These are phyloP conservation scores for Fusarium secorum DNA, from an alignment of 2,329 filamentous ascomycete species.

Conservation along the genomic window DNA sequence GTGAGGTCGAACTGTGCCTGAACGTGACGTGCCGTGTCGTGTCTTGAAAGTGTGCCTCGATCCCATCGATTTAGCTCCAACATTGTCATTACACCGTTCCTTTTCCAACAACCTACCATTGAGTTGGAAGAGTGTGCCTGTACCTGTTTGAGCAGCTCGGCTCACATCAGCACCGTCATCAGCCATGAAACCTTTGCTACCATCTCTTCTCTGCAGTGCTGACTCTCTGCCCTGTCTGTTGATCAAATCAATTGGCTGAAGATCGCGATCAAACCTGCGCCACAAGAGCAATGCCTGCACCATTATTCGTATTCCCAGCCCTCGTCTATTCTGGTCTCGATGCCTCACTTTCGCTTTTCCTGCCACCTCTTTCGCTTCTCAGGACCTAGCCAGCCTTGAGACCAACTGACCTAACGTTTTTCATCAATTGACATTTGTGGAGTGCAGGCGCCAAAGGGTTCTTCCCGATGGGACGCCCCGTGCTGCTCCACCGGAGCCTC, in stretches of 20 bases:
- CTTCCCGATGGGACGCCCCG: slow-evolving; percentile 42
- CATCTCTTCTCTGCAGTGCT: slow-evolving; percentile 3
- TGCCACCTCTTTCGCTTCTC: slow-evolving; percentile 19
- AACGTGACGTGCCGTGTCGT: slow-evolving; percentile 23
- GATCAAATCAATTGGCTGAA: slow-evolving; percentile 12
- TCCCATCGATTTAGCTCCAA: slow-evolving; percentile 26
- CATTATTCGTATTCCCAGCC: slow-evolving; percentile 17
- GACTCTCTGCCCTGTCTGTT: not conserved
- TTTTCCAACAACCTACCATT: not conserved
- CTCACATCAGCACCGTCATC: slow-evolving; percentile 23
- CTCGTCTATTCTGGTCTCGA: slow-evolving; percentile 5
- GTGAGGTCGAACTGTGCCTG: not conserved
- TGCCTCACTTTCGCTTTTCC: slow-evolving; percentile 27
- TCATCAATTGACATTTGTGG: slow-evolving; percentile 37
- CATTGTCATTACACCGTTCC: slow-evolving; percentile 14
- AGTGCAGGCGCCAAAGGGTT: slow-evolving; percentile 39
- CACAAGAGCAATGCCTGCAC: slow-evolving; percentile 16
- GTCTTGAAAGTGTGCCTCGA: slow-evolving; percentile 17
- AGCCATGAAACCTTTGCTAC: not conserved
- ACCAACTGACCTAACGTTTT: slow-evolving; percentile 12
- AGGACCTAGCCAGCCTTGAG: slow-evolving; percentile 14
- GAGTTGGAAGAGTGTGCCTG: not conserved
- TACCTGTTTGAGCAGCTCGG: slow-evolving; percentile 6
- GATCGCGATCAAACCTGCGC: slow-evolving; percentile 15
- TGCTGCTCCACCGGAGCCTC: slow-evolving; percentile 34